phyloP scores from a whole-genome alignment of 768 basidiomycete species.

The Mycena filopes region DNA sequence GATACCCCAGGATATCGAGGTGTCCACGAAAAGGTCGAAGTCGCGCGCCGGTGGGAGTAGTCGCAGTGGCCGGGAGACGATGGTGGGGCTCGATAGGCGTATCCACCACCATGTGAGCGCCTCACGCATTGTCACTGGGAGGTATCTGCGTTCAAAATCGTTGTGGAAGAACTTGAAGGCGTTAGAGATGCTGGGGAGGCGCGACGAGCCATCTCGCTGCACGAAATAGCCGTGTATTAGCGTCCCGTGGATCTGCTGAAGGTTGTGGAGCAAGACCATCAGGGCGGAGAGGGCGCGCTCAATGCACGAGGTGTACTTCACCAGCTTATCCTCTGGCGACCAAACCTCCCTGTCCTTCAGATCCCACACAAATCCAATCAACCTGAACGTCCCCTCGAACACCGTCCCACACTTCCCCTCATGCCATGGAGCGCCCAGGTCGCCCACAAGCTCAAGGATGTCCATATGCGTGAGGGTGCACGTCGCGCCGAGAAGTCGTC shows the following conservation, averaged over 20 bases:
- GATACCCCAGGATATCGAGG: slow-evolving; percentile 53
- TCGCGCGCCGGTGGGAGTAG: slow-evolving; percentile 18
- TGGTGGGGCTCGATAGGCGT: neutral
- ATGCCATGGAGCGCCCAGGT: slow-evolving; percentile 40
- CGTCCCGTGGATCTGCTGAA: slow-evolving; percentile 41
- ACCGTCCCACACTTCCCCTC: slow-evolving; percentile 35
- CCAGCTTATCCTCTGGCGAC: slow-evolving; percentile 39
- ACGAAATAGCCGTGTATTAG: slow-evolving; percentile 47
- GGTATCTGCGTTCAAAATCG: slow-evolving; percentile 27
- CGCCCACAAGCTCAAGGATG: slow-evolving; percentile 15
- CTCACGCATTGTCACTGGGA: slow-evolving; percentile 36
- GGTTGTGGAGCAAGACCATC: slow-evolving; percentile 21
- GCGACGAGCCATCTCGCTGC: slow-evolving; percentile 37
- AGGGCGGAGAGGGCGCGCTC: slow-evolving; percentile 23
- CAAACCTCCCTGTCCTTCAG: slow-evolving; percentile 34
- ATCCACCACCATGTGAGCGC: slow-evolving; percentile 48
- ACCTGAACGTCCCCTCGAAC: slow-evolving; percentile 35
- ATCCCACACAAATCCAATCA: slow-evolving; percentile 45
- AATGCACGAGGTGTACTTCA: slow-evolving; percentile 35
- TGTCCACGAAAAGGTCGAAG: slow-evolving; percentile 46
- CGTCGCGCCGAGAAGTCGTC: slow-evolving; percentile 4
- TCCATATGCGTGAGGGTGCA: neutral
- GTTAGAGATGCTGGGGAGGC: slow-evolving; percentile 39
- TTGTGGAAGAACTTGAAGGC: slow-evolving; percentile 39
- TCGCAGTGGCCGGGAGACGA: slow-evolving; percentile 26